phyloP scores from a whole-genome alignment of 2,329 filamentous ascomycete species.

The Diplocarpon rosae region DNA sequence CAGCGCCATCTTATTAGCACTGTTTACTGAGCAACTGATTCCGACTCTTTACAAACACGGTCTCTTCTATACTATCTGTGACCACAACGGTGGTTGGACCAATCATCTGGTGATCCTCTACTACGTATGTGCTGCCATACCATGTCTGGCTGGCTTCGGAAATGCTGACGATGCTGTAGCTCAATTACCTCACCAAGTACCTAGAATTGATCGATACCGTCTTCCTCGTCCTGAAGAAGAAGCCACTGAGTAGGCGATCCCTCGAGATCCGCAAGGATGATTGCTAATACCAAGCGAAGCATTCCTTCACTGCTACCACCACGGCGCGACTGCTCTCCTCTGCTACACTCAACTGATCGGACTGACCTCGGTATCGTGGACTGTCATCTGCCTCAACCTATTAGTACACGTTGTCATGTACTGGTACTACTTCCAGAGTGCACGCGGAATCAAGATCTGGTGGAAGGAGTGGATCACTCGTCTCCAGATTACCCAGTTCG shows the following conservation, averaged over 20 bases:
- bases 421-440: conserved; percentile 99
- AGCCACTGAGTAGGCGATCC: conserved; percentile 64
- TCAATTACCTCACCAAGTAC: conserved; percentile 98
- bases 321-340: conserved; percentile 89
- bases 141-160: background rate
- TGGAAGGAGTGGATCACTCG: conserved; percentile 99
- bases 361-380: conserved; percentile 88
- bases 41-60: conserved; percentile 72
- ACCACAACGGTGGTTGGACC: conserved; percentile 78
- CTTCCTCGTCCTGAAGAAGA: conserved; percentile 99
- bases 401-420: conserved; percentile 98
- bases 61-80: conserved; percentile 82
- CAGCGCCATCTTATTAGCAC: conserved; percentile 65
- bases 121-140: conserved; percentile 59
- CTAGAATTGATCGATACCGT: conserved; percentile 90
- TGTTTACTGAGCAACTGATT: conserved; percentile 86
- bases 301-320: conserved; percentile 98
- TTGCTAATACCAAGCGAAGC: conserved; percentile 39
- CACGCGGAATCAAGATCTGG: conserved; percentile 90
- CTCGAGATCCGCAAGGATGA: background rate
- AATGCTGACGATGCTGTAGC: conserved; percentile 42
- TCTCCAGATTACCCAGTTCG: conserved; percentile 92
- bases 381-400: conserved; percentile 85
- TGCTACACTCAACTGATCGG: conserved; percentile 97
- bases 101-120: conserved; percentile 87